Base-by-base conservation (phyloP, 108 stramenopile genomes). In the Nitzschia palea region DNA sequence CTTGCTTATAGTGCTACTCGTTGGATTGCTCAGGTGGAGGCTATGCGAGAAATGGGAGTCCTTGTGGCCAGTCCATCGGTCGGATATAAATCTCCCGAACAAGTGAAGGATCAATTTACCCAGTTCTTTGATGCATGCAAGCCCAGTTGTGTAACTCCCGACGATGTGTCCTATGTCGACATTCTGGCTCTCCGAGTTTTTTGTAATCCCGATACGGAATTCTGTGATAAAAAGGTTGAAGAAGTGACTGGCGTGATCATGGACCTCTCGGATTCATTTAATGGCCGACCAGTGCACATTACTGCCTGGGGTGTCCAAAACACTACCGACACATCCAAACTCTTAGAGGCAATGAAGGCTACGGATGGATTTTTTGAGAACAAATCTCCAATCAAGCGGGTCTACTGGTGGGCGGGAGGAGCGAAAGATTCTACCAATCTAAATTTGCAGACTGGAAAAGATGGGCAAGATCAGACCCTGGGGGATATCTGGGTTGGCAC, bases 321-420 rank as follows among this genome's bases (percentile, higher is more conserved):
- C 37, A 68, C 67, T 2, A 22, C 40, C 8, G 56, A 20, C 18
- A 55, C 67, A 6, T 47, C 31, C 30, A 44, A 68, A 28, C 44
- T 56, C 30, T 18, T 58, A 5, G 30, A 8, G 23, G 67, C 67
- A 1, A 58, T 68, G 33, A 15, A 68, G 4, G 50, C 48, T 10
- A 68, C 55, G 34, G 28, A 35, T n/a, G 23, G 20, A 3, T 68
- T 68, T 22, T 68, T 68, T 30, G 32, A 18, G 8, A 6, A 29
- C 29, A 44, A 31, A n/a, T 47, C 31, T 18, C 55, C 55, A 2
- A 56, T 68, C 14, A 31, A 58, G 30, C 55, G 67, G n/a, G 67
- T 68, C 22, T 68, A 68, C 31, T 68, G 67, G 67, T 68, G 17
- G 44, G 67, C 56, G 29, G 67, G 55, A 33, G 35, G 40, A 4